A percentile compares a stretch with the other conserved stretches of the same genome.
Evolutionary conservation across 139 green algal genomes (phyloP).

Genomic region (Edaphochlamys debaryana): DNA sequence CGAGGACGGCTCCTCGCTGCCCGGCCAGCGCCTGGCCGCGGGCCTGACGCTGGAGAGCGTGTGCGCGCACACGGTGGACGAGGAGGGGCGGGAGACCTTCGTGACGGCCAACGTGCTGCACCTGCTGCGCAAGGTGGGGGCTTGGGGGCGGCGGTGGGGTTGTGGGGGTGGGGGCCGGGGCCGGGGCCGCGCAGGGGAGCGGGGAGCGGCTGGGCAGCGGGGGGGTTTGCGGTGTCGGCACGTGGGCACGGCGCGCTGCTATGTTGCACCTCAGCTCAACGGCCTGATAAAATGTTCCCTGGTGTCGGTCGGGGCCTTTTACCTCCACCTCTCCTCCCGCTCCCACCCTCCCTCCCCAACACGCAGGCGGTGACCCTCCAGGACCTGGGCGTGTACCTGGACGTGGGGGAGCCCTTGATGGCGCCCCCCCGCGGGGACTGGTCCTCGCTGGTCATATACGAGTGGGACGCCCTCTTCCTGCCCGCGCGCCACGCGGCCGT

Average conservation of each 20-base stretch:
- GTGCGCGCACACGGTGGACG: conserved; percentile 88
- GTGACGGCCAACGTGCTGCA: conserved; percentile 78
- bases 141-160: too few species aligned
- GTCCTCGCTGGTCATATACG: conserved; percentile 50
- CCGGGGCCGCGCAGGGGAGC: too few species aligned
- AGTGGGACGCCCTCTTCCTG: conserved; percentile 85
- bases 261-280: too few species aligned
- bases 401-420: conserved; percentile 68
- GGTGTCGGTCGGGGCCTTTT: too few species aligned
- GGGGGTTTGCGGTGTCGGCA: too few species aligned
- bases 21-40: conserved; percentile 52
- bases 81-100: conserved; percentile 80
- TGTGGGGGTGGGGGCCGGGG: too few species aligned
- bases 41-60: conserved; percentile 86
- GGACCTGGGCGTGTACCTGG: conserved; percentile 85
- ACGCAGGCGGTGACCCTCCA: conserved; percentile 71
- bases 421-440: conserved; percentile 54
- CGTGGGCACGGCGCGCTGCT: too few species aligned
- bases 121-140: conserved; percentile 84
- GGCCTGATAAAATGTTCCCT: too few species aligned
- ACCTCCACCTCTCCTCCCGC: too few species aligned
- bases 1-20: conserved; percentile 40
- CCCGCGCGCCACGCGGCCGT: conserved; percentile 44
- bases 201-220: neutral
- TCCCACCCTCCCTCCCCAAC: neutral